Evolutionary conservation across 1,284 basidiomycete genomes (phyloP), one percentile per base, ranked within the genome.

Genomic region (Naganishia cerealis): DNA sequence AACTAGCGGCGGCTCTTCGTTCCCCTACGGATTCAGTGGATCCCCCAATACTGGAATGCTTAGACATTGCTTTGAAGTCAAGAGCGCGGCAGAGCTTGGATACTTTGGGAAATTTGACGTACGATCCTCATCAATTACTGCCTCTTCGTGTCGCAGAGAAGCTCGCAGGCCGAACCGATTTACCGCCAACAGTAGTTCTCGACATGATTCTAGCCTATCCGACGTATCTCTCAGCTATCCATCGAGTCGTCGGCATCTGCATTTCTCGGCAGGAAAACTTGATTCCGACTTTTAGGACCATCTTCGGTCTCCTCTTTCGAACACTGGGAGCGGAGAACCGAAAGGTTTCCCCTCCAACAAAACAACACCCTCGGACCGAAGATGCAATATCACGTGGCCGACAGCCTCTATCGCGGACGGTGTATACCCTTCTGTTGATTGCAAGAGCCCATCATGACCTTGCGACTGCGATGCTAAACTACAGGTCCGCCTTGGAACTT

Each of bases 151-250:
- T 67, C 7, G 57, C 57, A 3, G 48, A 53, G 33, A 29, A 40
- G 18, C 18, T 43, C 12, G 56, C 50, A n/a, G 10, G 38, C 18
- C 18, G 26, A 24, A 26, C 33, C 9, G 29, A 39, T 33, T 21
- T 67, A 36, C 50, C 66, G 5, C 48, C 53, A 36, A 39, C 65
- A 10, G 26, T 67, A 7, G 48, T 68, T 15, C 36, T 71, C n/a
- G 67, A 71, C 40, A 33, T 57, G 10, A 71, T 68, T 24, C 39
- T 71, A 12, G 66, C 70, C 3, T 71, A 66, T 42, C 70, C 70
- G 3, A 53, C 50, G 15, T 63, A 62, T 26, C 55, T 67, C 39
- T 54, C 56, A 9, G 38, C 63, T 3, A 39, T 68, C 18, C 57
- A 53, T n/a, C 48, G 57, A 5, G 18, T 68, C 46, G 24, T 71